Evolutionary conservation across 495 filamentous ascomycete genomes (phyloP).

Genomic region (Peziza echinospora): DNA sequence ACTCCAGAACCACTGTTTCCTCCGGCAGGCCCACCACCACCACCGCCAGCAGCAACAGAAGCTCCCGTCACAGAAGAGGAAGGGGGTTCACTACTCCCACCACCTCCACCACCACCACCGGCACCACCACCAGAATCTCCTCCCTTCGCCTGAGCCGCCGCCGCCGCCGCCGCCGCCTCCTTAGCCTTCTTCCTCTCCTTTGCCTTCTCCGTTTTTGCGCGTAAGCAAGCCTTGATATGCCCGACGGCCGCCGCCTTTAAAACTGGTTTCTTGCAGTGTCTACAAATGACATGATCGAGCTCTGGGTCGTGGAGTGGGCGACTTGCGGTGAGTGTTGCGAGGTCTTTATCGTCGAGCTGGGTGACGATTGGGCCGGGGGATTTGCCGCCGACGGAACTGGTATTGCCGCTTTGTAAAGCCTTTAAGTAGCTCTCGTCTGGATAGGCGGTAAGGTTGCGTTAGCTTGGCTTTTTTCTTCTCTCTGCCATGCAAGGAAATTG

Average conservation of each 20-base stretch:
- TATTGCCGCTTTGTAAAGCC: no score
- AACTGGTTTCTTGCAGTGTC: slow-evolving; percentile 58
- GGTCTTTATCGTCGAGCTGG: slow-evolving; percentile 43
- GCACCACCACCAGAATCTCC: slow-evolving; percentile 31
- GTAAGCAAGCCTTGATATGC: slow-evolving; percentile 48
- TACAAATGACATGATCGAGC: slow-evolving; percentile 50
- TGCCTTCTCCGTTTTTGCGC: slow-evolving; percentile 50
- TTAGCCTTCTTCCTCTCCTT: slow-evolving; percentile 62
- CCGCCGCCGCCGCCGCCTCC: slow-evolving; percentile 53
- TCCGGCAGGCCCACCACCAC: no score
- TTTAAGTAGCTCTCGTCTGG: slow-evolving; percentile 21
- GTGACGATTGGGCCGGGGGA: slow-evolving; percentile 41
- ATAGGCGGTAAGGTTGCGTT: background rate
- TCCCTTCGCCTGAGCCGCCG: slow-evolving; percentile 38
- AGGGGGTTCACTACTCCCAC: no score
- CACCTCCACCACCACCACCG: slow-evolving; percentile 11
- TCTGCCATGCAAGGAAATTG: background rate
- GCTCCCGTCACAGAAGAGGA: no score
- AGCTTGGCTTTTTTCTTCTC: no score
- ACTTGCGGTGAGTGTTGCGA: slow-evolving; percentile 47
- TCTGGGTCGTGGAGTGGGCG: slow-evolving; percentile 49
- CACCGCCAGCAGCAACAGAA: no score
- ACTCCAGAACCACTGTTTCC: no score
- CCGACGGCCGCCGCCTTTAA: slow-evolving; percentile 36
- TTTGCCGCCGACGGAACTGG: slow-evolving; percentile 22